These are phyloP conservation scores for Trichoderma arundinaceum DNA, from an alignment of 2,329 filamentous ascomycete species.

Conservation along the genomic window DNA sequence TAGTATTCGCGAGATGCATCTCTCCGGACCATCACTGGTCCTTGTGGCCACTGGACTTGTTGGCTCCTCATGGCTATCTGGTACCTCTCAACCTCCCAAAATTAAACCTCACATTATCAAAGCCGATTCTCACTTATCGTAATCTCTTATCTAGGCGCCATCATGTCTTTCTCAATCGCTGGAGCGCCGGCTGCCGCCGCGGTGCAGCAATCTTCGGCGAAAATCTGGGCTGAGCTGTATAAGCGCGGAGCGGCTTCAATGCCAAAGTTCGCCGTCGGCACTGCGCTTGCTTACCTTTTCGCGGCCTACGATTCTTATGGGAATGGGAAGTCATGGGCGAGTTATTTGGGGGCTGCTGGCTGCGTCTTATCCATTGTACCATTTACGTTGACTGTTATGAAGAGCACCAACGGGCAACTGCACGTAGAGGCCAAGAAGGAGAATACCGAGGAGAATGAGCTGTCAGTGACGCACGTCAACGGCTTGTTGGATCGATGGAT, in stretches of 20 bases:
- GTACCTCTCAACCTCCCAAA: constrained; percentile 35
- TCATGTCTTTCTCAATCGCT: constrained; percentile 46
- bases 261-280: constrained; percentile 45
- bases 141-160: constrained; percentile 41
- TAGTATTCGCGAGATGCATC: constrained; percentile 31
- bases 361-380: constrained; percentile 49
- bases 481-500: constrained; percentile 37
- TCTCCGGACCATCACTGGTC: constrained; percentile 42
- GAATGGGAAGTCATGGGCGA: constrained; percentile 43
- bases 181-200: constrained; percentile 43
- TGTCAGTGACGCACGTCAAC: constrained; percentile 33
- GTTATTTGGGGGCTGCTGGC: constrained; percentile 42
- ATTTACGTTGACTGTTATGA: constrained; percentile 49
- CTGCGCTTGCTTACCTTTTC: constrained; percentile 45
- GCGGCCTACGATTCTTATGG: constrained; percentile 44
- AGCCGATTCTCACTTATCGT: background rate
- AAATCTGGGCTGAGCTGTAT: constrained; percentile 48
- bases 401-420: constrained; percentile 45
- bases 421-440: constrained; percentile 37
- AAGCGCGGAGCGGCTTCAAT: constrained; percentile 46
- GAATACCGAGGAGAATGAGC: constrained; percentile 34
- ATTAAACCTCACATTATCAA: constrained; percentile 1
- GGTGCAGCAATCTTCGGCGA: constrained; percentile 41
- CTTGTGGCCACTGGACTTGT: constrained; percentile 48
- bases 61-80: constrained; percentile 48